Base-by-base conservation (phyloP, 176 grass and related monocot species). In the Urochloa ruziziensis region DNA sequence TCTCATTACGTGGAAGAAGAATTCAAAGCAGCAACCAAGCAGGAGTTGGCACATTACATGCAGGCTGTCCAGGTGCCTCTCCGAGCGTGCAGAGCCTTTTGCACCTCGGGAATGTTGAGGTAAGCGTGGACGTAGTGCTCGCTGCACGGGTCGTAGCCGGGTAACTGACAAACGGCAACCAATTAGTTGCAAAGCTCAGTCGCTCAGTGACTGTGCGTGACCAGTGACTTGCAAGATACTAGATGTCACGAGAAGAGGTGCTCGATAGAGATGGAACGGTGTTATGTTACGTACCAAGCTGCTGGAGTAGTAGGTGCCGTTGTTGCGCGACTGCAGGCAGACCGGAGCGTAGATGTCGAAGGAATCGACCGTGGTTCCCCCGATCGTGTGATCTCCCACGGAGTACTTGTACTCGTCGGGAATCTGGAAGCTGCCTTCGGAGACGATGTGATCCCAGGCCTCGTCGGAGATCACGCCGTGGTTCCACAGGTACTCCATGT, bases 321-420 rank as follows among this genome's bases (percentile, higher is more conserved):
- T 64, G 7, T 65, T 64, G 0, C 16, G 24, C 23, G 33, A 12
- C 21, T 23, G 1, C 0, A 89, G 39, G 69, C 91, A 92, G 60
- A 89, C 19, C 14, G 83, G 87, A 53, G 87, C 87, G 49, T 92
- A 87, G 14, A 92, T 86, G 79, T 87, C 77, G 68, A 87, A 86
- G 5, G 0, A 2, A 76, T 84, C 62, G 8, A 90, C 77, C 1
- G 63, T 28, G 0, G 74, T 74, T 10, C 0, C 19, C 27, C 3
- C 6, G 14, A 66, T 25, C 51, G 13, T 67, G 43, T 16, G 23
- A 19, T 48, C 0, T 2, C 36, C 62, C 59, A 27, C 21, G 64
- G 23, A 30, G 84, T 84, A 87, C 6, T 13, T 15, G 18, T 12
- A 34, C 7, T 52, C 63, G 28, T 28, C 72, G 49, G 16, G 83